Evolutionary conservation across 352 stramenopile species (phyloP).

Genomic region (Globisporangium carolinianum): DNA sequence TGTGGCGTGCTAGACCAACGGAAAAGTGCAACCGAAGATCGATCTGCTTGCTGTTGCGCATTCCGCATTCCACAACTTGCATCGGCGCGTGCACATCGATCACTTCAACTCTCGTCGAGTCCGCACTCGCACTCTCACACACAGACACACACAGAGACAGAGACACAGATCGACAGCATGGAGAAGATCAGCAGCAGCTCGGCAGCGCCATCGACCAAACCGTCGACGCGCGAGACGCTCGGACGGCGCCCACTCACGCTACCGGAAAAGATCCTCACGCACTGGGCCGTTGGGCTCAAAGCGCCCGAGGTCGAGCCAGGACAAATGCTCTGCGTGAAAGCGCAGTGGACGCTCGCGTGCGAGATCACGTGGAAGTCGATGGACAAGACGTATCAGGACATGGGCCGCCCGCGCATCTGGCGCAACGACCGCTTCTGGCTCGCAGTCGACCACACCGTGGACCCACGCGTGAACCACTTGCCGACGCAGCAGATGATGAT

Average conservation of each 20-base stretch:
- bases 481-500: conserved; percentile 86
- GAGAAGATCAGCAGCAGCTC: conserved; percentile 8
- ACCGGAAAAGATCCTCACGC: conserved; percentile 70
- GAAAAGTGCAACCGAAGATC: no score
- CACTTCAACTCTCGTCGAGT: background rate
- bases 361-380: conserved; percentile 88
- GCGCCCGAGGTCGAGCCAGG: conserved; percentile 53
- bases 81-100: conserved; percentile 1
- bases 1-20: no score
- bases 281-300: conserved; percentile 67
- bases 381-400: conserved; percentile 86
- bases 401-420: conserved; percentile 78
- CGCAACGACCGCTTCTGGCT: conserved; percentile 86
- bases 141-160: background rate
- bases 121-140: background rate
- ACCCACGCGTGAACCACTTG: conserved; percentile 78
- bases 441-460: conserved; percentile 78
- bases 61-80: conserved; percentile 10
- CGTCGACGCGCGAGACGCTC: conserved; percentile 8
- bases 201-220: background rate
- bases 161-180: background rate
- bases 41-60: no score
- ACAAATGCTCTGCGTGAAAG: conserved; percentile 82
- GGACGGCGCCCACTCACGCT: conserved; percentile 29
- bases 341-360: conserved; percentile 77